Conservation (phyloP, 257 asterid species). For the Solanum megistacrolobum region DNA sequence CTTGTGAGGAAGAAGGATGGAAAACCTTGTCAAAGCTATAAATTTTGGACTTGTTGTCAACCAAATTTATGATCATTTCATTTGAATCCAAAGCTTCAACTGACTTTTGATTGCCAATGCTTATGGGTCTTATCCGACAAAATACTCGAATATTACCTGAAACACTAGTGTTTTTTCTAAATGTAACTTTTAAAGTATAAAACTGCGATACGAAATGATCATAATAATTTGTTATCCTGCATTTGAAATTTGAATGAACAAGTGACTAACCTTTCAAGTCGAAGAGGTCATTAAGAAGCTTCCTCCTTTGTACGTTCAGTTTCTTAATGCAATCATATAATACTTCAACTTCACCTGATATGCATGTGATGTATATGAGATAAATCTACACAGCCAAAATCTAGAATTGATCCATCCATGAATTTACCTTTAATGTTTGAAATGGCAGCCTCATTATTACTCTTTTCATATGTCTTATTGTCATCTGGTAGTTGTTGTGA, state of each 20-base stretch:
- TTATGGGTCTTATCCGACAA: conserved; percentile 2
- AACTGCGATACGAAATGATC: too few species aligned
- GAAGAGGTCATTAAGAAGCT: conserved; percentile 3
- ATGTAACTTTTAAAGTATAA: too few species aligned
- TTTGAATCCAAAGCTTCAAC: not conserved
- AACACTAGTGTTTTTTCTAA: not conserved
- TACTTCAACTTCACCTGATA: conserved; percentile 2
- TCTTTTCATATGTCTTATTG: not conserved
- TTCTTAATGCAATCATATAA: not conserved
- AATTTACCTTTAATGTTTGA: conserved; percentile 3
- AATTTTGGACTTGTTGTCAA: conserved; percentile 1
- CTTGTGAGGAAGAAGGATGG: conserved; percentile 6
- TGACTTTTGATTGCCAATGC: not conserved
- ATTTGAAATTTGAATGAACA: not conserved
- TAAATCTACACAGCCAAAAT: not conserved
- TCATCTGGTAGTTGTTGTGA: not conserved
- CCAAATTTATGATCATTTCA: not conserved
- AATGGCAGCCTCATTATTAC: not conserved
- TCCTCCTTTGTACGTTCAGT: not conserved
- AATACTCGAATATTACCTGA: conserved; percentile 9
- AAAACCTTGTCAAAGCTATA: conserved; percentile 11
- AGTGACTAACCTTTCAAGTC: conserved; percentile 9
- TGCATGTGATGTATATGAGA: not conserved
- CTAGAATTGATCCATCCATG: too few species aligned
- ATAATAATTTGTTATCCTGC: not conserved